Base-by-base conservation (phyloP, 2,329 filamentous ascomycete genomes). In the Macrophomina pseudophaseolina region DNA sequence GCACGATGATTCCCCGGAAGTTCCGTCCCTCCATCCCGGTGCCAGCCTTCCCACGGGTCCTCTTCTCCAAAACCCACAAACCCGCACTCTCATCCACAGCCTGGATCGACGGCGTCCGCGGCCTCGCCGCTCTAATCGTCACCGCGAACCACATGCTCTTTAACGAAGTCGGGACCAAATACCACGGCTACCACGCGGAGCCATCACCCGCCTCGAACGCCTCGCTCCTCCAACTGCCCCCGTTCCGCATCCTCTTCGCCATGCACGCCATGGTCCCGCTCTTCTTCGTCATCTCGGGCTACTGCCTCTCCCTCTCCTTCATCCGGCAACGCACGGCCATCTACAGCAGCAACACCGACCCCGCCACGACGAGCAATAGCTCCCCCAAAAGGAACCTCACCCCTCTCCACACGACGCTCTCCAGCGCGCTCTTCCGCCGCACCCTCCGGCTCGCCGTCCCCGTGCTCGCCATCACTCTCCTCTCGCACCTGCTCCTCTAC, bases 201-300 rank as follows among this genome's bases (percentile, higher is more conserved):
- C 38, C 32, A 49, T 2, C 65, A 48, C 2, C 33, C 67, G 0
- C 46, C 33, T 11, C 18, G 44, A 16, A 70, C 51, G 38, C 42
- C 4, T 40, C 53, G 11, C 8, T 71, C 12, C 53, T 68, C 30
- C 68, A 70, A 33, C 62, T 71, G 5, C 64, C 69, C 28, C 49
- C 64, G 18, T 49, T 70, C 9, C 51, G 54, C 46, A 40, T 71
- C 18, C 7, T 71, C 46, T 53, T 67, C 14, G 30, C 51, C 35
- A 80, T 81, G n/a, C 80, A 82, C 68, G 78, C 82, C 68, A 81
- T 81, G 80, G 81, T 83, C 16, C 76, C 77, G 56, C 79, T 83
- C 48, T 80, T 38, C 52, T 33, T 54, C 52, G 32, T 54, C 52
- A n/a, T 8, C 33, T 1, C 3, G 49, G 11, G 49, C 49, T 16